Percentiles rank a stretch among this genome's conserved stretches.
These are phyloP conservation scores for Mortierella alpina DNA, from an alignment of 192 early-diverging fungal genomes.

Conservation along the genomic window DNA sequence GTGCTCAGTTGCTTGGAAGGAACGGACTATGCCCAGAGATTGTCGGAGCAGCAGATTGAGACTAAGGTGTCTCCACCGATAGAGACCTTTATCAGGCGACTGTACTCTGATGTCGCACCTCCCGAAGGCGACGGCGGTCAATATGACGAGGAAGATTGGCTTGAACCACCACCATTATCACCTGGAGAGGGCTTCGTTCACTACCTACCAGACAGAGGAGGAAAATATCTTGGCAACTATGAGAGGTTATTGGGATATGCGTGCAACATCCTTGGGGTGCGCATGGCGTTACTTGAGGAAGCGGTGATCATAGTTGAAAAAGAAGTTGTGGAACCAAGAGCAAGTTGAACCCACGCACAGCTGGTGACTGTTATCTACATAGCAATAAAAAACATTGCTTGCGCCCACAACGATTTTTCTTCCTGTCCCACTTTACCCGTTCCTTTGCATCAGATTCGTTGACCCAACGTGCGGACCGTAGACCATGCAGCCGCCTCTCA, in stretches of 20 bases:
- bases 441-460: neutral
- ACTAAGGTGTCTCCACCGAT: conserved; percentile 1
- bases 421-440: neutral
- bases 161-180: conserved; percentile 12
- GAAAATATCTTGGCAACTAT: conserved; percentile 22
- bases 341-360: neutral
- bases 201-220: conserved; percentile 9
- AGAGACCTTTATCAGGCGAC: conserved; percentile 27
- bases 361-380: neutral
- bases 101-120: conserved; percentile 8
- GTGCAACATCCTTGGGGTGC: conserved; percentile 13
- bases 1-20: neutral
- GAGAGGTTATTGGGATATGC: conserved; percentile 27
- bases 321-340: too few species aligned
- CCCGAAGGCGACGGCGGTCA: neutral
- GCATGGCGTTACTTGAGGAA: neutral
- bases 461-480: too few species aligned
- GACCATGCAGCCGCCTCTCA: conserved; percentile 44
- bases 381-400: conserved; percentile 2
- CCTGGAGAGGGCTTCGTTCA: conserved; percentile 30
- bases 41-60: neutral
- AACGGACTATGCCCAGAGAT: conserved; percentile 3
- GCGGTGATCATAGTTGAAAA: conserved; percentile 8
- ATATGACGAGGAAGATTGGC: neutral
- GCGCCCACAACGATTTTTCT: neutral